Conservation (phyloP, 2,329 filamentous ascomycete genomes). For the Aspergillus quadrilineatus region DNA sequence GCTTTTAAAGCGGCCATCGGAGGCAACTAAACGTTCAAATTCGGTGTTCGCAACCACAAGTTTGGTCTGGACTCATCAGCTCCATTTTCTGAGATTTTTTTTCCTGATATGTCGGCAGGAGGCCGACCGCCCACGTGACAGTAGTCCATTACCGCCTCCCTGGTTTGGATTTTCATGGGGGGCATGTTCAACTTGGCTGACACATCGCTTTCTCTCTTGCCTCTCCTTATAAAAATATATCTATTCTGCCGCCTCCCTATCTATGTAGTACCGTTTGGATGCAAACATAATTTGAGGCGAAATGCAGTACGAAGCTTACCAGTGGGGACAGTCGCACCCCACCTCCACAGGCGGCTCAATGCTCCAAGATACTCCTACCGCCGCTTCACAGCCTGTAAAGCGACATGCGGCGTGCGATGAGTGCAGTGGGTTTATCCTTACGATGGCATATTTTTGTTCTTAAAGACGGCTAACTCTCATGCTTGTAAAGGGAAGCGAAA, state of each 20-base stretch:
- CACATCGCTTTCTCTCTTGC: not conserved
- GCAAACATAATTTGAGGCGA: not conserved
- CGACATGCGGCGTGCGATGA: slow-evolving; percentile 51
- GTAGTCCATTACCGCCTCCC: slow-evolving; percentile 22
- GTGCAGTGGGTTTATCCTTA: slow-evolving; percentile 41
- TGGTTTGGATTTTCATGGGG: slow-evolving; percentile 21
- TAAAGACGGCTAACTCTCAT: not conserved
- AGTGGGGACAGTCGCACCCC: slow-evolving; percentile 13
- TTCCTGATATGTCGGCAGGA: not conserved
- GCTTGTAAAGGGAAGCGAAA: slow-evolving; percentile 45
- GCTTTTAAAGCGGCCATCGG: slow-evolving; percentile 39
- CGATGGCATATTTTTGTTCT: not conserved
- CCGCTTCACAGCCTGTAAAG: slow-evolving; percentile 32
- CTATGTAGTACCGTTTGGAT: not conserved
- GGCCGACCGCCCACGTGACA: slow-evolving; percentile 41
- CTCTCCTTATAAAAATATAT: slow-evolving; percentile 15
- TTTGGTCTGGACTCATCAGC: not conserved
- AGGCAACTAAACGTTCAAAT: slow-evolving; percentile 2
- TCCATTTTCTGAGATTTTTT: not conserved
- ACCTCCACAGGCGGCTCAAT: slow-evolving; percentile 9
- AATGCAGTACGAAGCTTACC: slow-evolving; percentile 15
- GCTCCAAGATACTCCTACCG: slow-evolving; percentile 8
- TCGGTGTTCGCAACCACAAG: not conserved
- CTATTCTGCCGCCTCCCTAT: not conserved
- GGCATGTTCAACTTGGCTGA: not conserved